phyloP scores from a whole-genome alignment of 805 yeast genomes.

The Kuraishia ogatae region DNA sequence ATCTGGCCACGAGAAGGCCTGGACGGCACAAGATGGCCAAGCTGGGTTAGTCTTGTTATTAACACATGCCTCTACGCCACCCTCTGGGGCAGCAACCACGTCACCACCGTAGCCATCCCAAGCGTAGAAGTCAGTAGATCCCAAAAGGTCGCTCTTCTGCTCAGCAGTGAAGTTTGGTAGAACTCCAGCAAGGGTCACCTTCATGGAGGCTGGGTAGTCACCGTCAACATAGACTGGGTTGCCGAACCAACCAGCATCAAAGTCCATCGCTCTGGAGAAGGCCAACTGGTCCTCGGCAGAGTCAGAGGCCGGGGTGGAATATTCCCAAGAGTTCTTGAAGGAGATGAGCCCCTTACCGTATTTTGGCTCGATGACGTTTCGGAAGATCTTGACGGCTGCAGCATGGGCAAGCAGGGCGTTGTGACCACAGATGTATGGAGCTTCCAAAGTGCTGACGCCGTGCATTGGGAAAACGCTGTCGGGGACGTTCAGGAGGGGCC shows the following conservation, averaged over 20 bases:
- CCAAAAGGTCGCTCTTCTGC: constrained; percentile 16
- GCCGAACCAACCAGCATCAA: constrained; percentile 18
- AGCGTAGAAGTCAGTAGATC: constrained; percentile 24
- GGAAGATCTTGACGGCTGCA: constrained; percentile 15
- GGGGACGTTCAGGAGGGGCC: constrained; percentile 11
- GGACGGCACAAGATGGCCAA: constrained; percentile 21
- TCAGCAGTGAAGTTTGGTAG: constrained; percentile 17
- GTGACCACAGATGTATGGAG: neutral
- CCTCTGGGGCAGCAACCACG: constrained; percentile 15
- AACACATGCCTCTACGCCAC: constrained; percentile 17
- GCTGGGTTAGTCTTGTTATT: constrained; percentile 11
- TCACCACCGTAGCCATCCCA: constrained; percentile 19
- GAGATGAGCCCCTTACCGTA: constrained; percentile 19
- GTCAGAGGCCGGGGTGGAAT: constrained; percentile 17
- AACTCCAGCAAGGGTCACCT: constrained; percentile 12
- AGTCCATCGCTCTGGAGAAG: constrained; percentile 17
- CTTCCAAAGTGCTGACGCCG: constrained; percentile 9
- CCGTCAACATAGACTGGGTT: constrained; percentile 23
- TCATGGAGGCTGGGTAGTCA: constrained; percentile 19
- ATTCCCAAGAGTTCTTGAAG: constrained; percentile 19
- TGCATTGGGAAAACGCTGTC: constrained; percentile 15
- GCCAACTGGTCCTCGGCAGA: constrained; percentile 17
- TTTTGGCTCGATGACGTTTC: constrained; percentile 15
- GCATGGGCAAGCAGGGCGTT: constrained; percentile 16
- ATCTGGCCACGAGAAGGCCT: constrained; percentile 8